A percentile compares a stretch with the other conserved stretches of the same genome.
Conservation (phyloP, 2,329 filamentous ascomycete genomes). For the Aureobasidium sp. region DNA sequence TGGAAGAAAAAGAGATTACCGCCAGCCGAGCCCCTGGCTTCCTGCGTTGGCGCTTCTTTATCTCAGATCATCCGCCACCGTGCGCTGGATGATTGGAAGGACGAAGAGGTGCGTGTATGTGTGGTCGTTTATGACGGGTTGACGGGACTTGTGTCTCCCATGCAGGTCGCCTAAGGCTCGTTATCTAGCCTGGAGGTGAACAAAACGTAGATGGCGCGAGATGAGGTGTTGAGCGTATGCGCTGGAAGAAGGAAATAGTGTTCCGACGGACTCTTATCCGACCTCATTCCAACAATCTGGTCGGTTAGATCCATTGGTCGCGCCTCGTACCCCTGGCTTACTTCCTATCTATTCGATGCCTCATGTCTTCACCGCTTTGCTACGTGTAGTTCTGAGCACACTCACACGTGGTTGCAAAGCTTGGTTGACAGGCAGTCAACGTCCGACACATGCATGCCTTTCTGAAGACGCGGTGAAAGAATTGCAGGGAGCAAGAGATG, state of each 20-base stretch:
- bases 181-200: not conserved
- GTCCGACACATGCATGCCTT: conserved; percentile 1
- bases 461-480: not conserved
- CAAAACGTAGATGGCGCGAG: not conserved
- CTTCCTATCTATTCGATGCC: not conserved
- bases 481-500: not conserved
- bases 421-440: not conserved
- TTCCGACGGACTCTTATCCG: not conserved
- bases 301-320: not conserved
- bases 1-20: conserved; percentile 5
- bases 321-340: not conserved
- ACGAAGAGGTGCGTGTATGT: not conserved
- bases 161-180: not conserved
- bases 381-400: not conserved
- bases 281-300: not conserved
- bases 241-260: not conserved
- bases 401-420: conserved; percentile 8
- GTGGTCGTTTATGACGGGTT: conserved; percentile 2
- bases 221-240: not conserved
- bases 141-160: not conserved
- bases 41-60: not conserved
- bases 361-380: not conserved
- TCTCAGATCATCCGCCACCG: not conserved
- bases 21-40: conserved; percentile 9
- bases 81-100: not conserved